Percentiles rank a stretch among this genome's conserved stretches.
Evolutionary conservation across 306 rosid genomes (phyloP).

Genomic region (Mimosa pudica): DNA sequence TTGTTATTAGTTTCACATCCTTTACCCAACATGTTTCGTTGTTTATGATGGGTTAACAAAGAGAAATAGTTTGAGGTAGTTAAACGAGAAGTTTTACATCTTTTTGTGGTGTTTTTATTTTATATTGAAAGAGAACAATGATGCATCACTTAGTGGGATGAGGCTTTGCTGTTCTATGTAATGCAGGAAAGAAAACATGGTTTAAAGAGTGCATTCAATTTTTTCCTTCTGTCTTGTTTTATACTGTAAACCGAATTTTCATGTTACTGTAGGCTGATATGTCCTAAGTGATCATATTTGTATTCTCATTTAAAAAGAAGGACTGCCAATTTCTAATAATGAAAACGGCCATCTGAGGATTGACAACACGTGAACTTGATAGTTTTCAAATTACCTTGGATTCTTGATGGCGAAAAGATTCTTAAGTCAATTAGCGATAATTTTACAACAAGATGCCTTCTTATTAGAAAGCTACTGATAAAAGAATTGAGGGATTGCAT

Average conservation of each 20-base stretch:
- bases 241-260: neutral
- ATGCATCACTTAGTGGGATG: too few relatives aligned
- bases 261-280: constrained; percentile 3
- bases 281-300: neutral
- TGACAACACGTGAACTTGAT: constrained; percentile 6
- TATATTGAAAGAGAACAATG: too few relatives aligned
- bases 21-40: neutral
- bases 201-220: neutral
- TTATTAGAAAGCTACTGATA: neutral
- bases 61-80: neutral
- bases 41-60: too few relatives aligned
- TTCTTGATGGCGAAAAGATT: constrained; percentile 11
- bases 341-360: neutral
- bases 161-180: neutral
- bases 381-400: neutral
- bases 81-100: neutral
- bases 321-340: neutral
- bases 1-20: neutral
- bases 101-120: neutral
- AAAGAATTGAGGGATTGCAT: constrained; percentile 3
- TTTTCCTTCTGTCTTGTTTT: neutral
- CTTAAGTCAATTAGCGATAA: neutral
- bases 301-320: neutral
- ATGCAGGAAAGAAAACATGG: neutral
- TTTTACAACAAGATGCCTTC: neutral